These are phyloP conservation scores for Paragyromitra xinjiangensis DNA, from an alignment of 495 filamentous ascomycete genomes.

Conservation along the genomic window DNA sequence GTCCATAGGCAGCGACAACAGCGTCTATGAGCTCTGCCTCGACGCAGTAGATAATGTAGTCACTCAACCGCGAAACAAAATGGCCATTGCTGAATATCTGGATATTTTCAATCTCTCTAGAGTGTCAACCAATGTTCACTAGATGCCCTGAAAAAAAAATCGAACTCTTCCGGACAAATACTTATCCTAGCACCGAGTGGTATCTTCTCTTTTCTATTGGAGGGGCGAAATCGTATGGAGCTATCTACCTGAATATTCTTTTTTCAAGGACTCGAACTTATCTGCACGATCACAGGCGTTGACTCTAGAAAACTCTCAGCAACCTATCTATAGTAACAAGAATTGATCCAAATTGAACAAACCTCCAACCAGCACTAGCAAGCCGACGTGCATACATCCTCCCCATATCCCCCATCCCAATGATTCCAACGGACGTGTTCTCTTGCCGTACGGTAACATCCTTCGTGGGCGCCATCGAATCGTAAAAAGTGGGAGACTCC, in stretches of 20 bases:
- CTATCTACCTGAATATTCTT: conserved; percentile 76
- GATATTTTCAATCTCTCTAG: conserved; percentile 63
- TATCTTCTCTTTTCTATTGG: conserved; percentile 27
- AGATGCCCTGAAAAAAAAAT: background rate
- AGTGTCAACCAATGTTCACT: conserved; percentile 33
- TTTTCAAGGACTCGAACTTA: conserved; percentile 75
- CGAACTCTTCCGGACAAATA: conserved; percentile 59
- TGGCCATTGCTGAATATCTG: conserved; percentile 89
- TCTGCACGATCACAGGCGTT: conserved; percentile 93
- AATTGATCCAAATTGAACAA: conserved; percentile 57
- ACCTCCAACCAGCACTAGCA: conserved; percentile 95
- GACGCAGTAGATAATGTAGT: conserved; percentile 98
- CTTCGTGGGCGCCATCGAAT: conserved; percentile 25
- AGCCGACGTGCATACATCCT: conserved; percentile 96
- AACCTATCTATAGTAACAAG: conserved; percentile 11
- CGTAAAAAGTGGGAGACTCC: background rate
- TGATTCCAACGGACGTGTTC: conserved; percentile 74
- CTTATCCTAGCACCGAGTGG: conserved; percentile 13
- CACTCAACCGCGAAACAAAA: conserved; percentile 90
- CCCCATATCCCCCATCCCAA: conserved; percentile 99
- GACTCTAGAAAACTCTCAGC: conserved; percentile 68
- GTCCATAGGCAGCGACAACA: conserved; percentile 85
- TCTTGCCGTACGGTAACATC: conserved; percentile 36
- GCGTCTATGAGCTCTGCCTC: conserved; percentile 88
- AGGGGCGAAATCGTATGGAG: conserved; percentile 59